phyloP scores from a whole-genome alignment of 2,329 filamentous ascomycete species.

The Diplodia seriata region DNA sequence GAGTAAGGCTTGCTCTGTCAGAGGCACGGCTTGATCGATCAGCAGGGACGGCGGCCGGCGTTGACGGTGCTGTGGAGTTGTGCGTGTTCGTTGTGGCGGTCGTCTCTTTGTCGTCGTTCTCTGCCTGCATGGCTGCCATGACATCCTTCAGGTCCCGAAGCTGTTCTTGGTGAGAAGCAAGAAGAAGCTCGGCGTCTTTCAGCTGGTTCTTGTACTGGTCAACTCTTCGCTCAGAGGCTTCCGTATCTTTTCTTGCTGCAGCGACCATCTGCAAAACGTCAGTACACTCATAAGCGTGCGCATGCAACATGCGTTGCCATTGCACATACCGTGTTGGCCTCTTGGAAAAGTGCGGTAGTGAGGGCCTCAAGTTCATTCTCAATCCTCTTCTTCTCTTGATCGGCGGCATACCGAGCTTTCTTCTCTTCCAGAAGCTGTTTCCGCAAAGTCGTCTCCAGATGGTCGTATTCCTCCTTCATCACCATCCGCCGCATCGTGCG shows the following conservation, averaged over 20 bases:
- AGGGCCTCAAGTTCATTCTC: conserved; percentile 91
- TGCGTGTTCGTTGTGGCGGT: conserved; percentile 66
- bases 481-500: conserved; percentile 71
- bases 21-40: conserved; percentile 67
- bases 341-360: conserved; percentile 93
- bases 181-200: conserved; percentile 81
- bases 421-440: conserved; percentile 53
- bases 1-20: conserved; percentile 60
- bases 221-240: conserved; percentile 80
- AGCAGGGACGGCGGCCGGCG: conserved; percentile 68
- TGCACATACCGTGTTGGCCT: conserved; percentile 78
- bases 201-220: conserved; percentile 87
- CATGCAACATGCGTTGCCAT: background rate
- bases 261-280: conserved; percentile 76
- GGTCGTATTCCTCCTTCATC: conserved; percentile 74
- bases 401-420: conserved; percentile 50
- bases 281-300: conserved; percentile 34
- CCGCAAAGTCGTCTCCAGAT: conserved; percentile 50
- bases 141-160: conserved; percentile 88
- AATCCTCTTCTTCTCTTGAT: conserved; percentile 80
- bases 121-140: conserved; percentile 82
- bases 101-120: conserved; percentile 71
- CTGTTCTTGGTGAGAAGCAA: conserved; percentile 92
- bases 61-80: conserved; percentile 72
- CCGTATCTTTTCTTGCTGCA: conserved; percentile 82